phyloP scores from a whole-genome alignment of 768 basidiomycete species.

The Suillus occidentalis region DNA sequence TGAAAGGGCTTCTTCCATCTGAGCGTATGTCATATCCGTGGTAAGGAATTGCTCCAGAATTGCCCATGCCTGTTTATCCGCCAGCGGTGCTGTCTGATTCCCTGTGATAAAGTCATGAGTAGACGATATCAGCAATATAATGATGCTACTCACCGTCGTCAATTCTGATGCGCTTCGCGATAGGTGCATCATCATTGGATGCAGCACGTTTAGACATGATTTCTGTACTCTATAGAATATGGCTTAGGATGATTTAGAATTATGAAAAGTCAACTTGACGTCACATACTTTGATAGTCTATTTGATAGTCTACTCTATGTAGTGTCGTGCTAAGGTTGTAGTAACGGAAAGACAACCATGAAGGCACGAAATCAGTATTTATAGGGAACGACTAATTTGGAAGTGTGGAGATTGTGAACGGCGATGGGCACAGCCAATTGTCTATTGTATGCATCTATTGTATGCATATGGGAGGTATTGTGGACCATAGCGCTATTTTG shows the following conservation, averaged over 20 bases:
- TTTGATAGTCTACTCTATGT: not conserved
- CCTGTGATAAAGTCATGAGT: not conserved
- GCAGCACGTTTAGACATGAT: not conserved
- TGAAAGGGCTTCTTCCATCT: not conserved
- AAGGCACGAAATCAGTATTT: not conserved
- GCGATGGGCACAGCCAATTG: not conserved
- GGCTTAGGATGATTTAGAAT: not conserved
- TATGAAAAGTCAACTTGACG: not conserved
- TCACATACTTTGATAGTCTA: not conserved
- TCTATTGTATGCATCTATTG: not conserved
- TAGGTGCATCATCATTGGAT: not conserved
- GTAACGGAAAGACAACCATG: not conserved
- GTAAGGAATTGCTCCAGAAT: slow-evolving; percentile 1
- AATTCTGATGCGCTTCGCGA: not conserved
- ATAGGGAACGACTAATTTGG: not conserved
- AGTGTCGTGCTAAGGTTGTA: not conserved
- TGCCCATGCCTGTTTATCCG: not conserved
- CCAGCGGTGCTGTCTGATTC: not conserved
- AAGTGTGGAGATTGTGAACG: too few species aligned
- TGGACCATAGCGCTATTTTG: too few species aligned
- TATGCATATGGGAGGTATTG: too few species aligned
- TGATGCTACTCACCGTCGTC: not conserved
- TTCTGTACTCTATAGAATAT: not conserved
- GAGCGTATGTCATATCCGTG: not conserved
- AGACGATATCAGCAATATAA: not conserved